Conservation (phyloP, 805 yeast species). For the Peterozyma xylosa region DNA sequence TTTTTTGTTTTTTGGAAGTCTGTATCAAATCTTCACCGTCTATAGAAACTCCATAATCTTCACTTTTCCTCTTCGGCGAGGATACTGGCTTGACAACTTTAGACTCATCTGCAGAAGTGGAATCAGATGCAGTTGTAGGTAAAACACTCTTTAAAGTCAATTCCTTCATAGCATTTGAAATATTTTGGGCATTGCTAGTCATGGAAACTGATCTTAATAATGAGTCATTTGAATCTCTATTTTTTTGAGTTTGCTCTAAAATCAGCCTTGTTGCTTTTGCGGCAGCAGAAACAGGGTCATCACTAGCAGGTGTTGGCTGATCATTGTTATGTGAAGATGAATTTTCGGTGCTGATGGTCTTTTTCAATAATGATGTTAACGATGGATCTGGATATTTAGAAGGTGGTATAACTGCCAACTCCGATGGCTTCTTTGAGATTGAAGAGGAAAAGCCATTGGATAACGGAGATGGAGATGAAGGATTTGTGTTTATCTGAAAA, state of each 20-base stretch:
- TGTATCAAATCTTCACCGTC: background rate
- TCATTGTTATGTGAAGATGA: background rate
- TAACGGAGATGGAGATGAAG: too few relatives aligned
- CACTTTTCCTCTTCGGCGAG: constrained; percentile 1
- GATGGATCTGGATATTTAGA: constrained; percentile 14
- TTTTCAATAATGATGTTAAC: constrained; percentile 11
- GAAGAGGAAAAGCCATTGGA: too few relatives aligned
- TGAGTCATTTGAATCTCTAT: too few relatives aligned
- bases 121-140: background rate
- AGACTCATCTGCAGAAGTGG: background rate
- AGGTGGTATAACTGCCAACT: constrained; percentile 10
- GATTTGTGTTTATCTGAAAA: constrained; percentile 17
- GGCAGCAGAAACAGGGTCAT: constrained; percentile 7
- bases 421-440: background rate
- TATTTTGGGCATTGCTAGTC: background rate
- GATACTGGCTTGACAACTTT: background rate
- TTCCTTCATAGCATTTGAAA: constrained; percentile 1
- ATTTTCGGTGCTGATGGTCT: background rate
- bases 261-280: constrained; percentile 11
- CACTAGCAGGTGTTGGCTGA: background rate
- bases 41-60: background rate
- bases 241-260: constrained; percentile 14
- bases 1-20: constrained; percentile 1
- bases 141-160: background rate
- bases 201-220: too few relatives aligned